Conservation (phyloP, 2,329 filamentous ascomycete genomes). For the Coniochaeta sp. region DNA sequence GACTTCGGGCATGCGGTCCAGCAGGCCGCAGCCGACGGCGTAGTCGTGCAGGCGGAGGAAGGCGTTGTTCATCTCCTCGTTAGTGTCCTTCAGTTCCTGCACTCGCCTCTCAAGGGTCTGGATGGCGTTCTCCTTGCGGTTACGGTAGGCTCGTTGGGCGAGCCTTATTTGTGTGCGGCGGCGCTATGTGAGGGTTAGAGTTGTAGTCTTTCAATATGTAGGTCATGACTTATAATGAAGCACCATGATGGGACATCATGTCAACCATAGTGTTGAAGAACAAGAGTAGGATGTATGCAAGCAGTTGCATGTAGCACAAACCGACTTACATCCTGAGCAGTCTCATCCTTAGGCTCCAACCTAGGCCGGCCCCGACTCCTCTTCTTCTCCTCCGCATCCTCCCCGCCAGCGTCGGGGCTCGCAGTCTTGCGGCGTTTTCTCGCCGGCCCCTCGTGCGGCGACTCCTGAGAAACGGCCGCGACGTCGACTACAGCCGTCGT, state of each 20-base stretch:
- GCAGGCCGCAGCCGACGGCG: conserved; percentile 48
- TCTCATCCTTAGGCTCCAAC: conserved; percentile 71
- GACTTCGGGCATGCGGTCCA: conserved; percentile 50
- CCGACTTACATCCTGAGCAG: conserved; percentile 65
- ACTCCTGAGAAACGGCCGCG: background rate
- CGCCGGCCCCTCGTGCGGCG: conserved; percentile 4
- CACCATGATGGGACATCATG: too few relatives aligned
- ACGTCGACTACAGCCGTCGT: conserved; percentile 2
- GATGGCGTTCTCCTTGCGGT: conserved; percentile 78
- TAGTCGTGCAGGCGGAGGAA: conserved; percentile 63
- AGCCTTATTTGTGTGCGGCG: conserved; percentile 81
- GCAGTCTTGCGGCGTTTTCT: conserved; percentile 27
- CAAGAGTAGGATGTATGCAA: too few relatives aligned
- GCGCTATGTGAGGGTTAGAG: conserved; percentile 41
- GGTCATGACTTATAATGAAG: too few relatives aligned
- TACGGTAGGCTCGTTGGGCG: conserved; percentile 77
- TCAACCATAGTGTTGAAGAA: too few relatives aligned
- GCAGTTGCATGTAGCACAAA: background rate
- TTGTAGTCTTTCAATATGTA: background rate
- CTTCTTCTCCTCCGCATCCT: conserved; percentile 43
- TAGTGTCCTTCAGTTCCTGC: conserved; percentile 57
- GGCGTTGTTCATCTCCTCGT: conserved; percentile 66
- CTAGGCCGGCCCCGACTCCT: conserved; percentile 67
- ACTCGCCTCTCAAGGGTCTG: conserved; percentile 65
- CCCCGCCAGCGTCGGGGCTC: conserved; percentile 18